A percentile compares a stretch with the other conserved stretches of the same genome.
Evolutionary conservation across 2,329 filamentous ascomycete genomes (phyloP).

Genomic region (Didymella pinodella): DNA sequence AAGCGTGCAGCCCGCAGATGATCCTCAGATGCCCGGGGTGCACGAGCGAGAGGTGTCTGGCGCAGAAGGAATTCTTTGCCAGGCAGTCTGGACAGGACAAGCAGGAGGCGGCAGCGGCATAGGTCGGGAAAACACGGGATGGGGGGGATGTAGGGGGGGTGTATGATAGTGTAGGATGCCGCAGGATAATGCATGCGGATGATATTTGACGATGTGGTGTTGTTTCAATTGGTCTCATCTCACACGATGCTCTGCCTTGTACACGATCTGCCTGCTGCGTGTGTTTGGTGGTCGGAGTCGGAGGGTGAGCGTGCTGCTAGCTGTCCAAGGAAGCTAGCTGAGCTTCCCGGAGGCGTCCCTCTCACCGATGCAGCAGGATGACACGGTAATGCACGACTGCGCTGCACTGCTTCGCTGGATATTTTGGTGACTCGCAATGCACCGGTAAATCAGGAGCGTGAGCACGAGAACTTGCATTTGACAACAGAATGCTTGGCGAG

Average conservation of each 20-base stretch:
- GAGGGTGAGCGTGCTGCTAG: not conserved
- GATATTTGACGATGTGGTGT: not conserved
- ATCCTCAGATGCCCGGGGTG: slow-evolving; percentile 90
- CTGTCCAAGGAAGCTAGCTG: not conserved
- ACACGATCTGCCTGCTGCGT: not conserved
- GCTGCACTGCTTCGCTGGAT: not conserved
- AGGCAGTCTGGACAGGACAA: slow-evolving; percentile 48
- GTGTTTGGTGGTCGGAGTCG: not conserved
- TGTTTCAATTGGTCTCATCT: too few species aligned
- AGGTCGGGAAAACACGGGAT: slow-evolving; percentile 19
- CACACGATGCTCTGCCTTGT: too few species aligned
- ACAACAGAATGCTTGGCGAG: not conserved
- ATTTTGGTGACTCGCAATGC: not conserved
- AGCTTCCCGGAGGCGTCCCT: not conserved
- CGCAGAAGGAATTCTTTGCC: slow-evolving; percentile 74
- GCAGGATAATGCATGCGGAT: not conserved
- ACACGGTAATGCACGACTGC: not conserved
- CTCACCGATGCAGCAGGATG: not conserved
- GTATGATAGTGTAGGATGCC: slow-evolving; percentile 20
- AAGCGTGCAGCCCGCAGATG: slow-evolving; percentile 84
- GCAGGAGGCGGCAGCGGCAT: slow-evolving; percentile 25
- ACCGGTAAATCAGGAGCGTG: not conserved
- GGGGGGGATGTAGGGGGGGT: not conserved
- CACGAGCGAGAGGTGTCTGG: slow-evolving; percentile 84
- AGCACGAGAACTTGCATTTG: not conserved